A percentile compares a stretch with the other conserved stretches of the same genome.
phyloP scores from a whole-genome alignment of 164 flowering plant species.

The Magnolia sinica region DNA sequence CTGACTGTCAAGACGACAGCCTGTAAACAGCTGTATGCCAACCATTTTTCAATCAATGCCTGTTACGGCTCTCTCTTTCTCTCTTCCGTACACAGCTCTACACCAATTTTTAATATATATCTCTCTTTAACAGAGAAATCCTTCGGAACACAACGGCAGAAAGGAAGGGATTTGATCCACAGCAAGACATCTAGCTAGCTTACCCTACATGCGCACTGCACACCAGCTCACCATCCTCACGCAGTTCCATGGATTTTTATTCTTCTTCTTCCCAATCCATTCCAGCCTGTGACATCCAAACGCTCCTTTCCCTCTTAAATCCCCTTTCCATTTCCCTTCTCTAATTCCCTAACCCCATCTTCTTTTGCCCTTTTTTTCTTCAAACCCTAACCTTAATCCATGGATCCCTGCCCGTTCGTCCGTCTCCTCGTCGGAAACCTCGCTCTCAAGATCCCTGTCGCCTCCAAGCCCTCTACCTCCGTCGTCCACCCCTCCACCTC shows the following conservation, averaged over 20 bases:
- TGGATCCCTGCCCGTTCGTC: slow-evolving; percentile 88
- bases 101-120: neutral
- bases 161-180: neutral
- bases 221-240: neutral
- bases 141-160: neutral
- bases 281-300: neutral
- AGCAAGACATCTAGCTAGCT: neutral
- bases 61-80: neutral
- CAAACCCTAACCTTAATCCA: slow-evolving; percentile 5
- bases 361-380: neutral
- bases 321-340: too few relatives aligned
- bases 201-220: neutral
- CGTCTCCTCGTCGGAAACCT: slow-evolving; percentile 62
- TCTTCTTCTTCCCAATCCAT: neutral
- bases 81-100: neutral
- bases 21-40: slow-evolving; percentile 4
- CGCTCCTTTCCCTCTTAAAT: neutral
- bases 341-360: neutral
- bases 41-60: neutral
- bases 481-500: slow-evolving; percentile 68
- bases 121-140: neutral
- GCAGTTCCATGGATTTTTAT: neutral
- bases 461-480: slow-evolving; percentile 50
- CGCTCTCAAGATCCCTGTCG: slow-evolving; percentile 62
- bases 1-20: neutral